Percentiles rank a stretch among this genome's conserved stretches.
Evolutionary conservation across 768 basidiomycete species (phyloP).

Genomic region (Grammothele lineata): DNA sequence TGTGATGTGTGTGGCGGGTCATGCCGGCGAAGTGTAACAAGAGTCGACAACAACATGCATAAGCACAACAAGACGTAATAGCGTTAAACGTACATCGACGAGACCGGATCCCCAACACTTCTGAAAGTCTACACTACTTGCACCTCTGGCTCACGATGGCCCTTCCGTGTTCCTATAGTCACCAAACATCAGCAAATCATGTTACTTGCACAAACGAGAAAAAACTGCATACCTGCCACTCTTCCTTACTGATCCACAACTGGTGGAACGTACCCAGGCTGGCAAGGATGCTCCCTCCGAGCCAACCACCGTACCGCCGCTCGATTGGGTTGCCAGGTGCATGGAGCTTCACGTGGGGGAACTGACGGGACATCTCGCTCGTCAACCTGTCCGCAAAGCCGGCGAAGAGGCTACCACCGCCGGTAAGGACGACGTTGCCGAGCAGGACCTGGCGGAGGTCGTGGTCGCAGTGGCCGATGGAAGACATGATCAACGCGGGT

Average conservation of each 20-base stretch:
- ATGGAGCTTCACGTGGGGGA: constrained; percentile 89
- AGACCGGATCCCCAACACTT: too few relatives aligned
- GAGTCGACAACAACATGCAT: too few relatives aligned
- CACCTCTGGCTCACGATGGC: neutral
- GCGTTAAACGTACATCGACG: too few relatives aligned
- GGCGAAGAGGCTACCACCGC: constrained; percentile 82
- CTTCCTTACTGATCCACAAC: constrained; percentile 90
- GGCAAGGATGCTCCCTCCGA: constrained; percentile 93
- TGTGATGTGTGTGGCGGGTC: too few relatives aligned
- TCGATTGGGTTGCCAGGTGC: constrained; percentile 89
- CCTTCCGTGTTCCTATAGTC: constrained; percentile 65
- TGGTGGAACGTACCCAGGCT: constrained; percentile 98
- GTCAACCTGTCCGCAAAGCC: constrained; percentile 84
- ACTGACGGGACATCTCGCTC: constrained; percentile 67
- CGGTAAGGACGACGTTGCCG: constrained; percentile 93
- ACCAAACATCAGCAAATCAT: too few relatives aligned
- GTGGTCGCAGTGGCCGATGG: constrained; percentile 82
- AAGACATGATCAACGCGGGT: constrained; percentile 68
- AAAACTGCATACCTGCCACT: constrained; percentile 69
- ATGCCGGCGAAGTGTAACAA: too few relatives aligned
- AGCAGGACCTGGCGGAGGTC: constrained; percentile 89
- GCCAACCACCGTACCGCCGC: constrained; percentile 88
- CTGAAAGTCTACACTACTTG: neutral
- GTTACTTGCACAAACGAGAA: too few relatives aligned
- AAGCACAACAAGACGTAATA: too few relatives aligned